Evolutionary conservation across 805 yeast genomes (phyloP).

Genomic region (Candida anglica): DNA sequence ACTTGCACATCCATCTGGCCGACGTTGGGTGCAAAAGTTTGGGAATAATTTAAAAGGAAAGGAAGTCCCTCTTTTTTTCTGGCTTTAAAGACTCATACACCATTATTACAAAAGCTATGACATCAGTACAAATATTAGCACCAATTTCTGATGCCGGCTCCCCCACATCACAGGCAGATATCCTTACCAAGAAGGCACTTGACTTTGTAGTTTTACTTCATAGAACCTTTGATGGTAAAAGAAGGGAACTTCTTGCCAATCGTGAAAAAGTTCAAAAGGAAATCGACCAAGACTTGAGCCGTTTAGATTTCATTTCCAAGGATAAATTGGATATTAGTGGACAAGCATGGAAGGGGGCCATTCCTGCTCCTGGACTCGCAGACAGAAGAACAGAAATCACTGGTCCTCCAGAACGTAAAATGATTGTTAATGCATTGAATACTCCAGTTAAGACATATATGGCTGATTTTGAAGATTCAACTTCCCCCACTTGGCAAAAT

Average conservation of each 20-base stretch:
- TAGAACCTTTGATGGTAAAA: slow-evolving; percentile 13
- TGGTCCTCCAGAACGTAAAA: slow-evolving; percentile 19
- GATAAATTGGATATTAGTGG: slow-evolving; percentile 3
- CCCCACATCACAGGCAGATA: slow-evolving; percentile 15
- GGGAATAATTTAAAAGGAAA: too few relatives aligned
- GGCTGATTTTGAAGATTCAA: slow-evolving; percentile 18
- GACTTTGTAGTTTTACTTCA: slow-evolving; percentile 16
- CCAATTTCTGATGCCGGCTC: slow-evolving; percentile 9
- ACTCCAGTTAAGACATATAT: slow-evolving; percentile 17
- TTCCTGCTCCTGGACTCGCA: slow-evolving; percentile 13
- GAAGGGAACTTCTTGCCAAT: slow-evolving; percentile 11
- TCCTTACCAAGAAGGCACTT: slow-evolving; percentile 14
- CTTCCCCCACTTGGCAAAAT: slow-evolving; percentile 16
- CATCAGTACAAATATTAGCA: slow-evolving; percentile 11
- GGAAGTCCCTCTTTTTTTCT: too few relatives aligned
- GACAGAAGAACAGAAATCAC: slow-evolving; percentile 19
- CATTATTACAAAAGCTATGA: too few relatives aligned
- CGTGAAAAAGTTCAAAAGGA: slow-evolving; percentile 11
- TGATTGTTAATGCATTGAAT: slow-evolving; percentile 18
- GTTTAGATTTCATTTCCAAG: too few relatives aligned
- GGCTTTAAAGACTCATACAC: too few relatives aligned
- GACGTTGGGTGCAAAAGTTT: too few relatives aligned
- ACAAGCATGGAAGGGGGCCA: slow-evolving; percentile 16
- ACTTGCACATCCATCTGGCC: too few relatives aligned
- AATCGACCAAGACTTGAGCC: slow-evolving; percentile 10